Percentiles rank a stretch among this genome's conserved stretches.
These are phyloP conservation scores for Miscanthus lutarioriparius DNA, from an alignment of 176 grass and related monocot genomes.

Conservation along the genomic window DNA sequence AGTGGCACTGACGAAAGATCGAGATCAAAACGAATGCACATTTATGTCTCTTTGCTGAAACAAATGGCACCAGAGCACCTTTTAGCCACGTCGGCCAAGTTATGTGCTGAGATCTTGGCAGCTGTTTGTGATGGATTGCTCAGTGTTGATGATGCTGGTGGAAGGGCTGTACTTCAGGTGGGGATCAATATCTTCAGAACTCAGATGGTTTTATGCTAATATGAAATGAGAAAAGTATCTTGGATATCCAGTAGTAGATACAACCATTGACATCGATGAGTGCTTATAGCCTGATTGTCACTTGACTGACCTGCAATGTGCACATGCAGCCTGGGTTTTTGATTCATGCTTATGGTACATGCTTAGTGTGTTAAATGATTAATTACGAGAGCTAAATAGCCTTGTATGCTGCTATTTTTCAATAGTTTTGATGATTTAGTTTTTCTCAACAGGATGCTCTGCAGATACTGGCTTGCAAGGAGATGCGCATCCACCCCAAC, in stretches of 20 bases:
- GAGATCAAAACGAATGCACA: slow-evolving; percentile 84
- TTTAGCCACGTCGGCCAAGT: slow-evolving; percentile 91
- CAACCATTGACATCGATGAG: not conserved
- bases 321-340: not conserved
- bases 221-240: not conserved
- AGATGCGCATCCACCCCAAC: slow-evolving; percentile 93
- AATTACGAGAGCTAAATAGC: not conserved
- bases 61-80: slow-evolving; percentile 99
- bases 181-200: not conserved
- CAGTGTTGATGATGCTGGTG: slow-evolving; percentile 70
- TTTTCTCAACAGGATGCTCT: slow-evolving; percentile 67
- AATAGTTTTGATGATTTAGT: not conserved
- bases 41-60: slow-evolving; percentile 91
- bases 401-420: not conserved
- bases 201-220: not conserved
- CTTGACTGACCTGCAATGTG: not conserved
- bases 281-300: not conserved
- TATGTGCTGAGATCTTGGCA: slow-evolving; percentile 95
- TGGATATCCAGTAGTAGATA: not conserved
- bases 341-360: not conserved
- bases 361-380: not conserved
- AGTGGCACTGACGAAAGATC: slow-evolving; percentile 78
- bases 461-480: slow-evolving; percentile 90
- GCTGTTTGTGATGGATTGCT: slow-evolving; percentile 92
- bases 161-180: slow-evolving; percentile 89